Evolutionary conservation across 345 rosid genomes (phyloP), one percentile per base, ranked within the genome.

Genomic region (Rhizophora mangle): DNA sequence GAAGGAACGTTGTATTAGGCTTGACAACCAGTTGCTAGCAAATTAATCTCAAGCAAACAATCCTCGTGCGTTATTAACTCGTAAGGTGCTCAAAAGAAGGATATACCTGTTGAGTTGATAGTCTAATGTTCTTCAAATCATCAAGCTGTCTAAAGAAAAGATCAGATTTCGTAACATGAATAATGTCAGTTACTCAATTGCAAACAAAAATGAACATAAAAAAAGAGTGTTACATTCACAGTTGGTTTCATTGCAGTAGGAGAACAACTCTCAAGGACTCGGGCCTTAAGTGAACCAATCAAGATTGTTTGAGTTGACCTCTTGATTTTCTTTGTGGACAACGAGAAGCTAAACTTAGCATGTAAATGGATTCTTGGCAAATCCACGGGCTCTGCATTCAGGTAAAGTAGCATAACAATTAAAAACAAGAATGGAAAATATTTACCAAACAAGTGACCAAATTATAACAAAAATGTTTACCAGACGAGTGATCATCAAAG

Each of bases 281-380:
- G 77, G 37, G 37, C 74, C 71, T 74, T 86, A 13, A 52, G 71
- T 65, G 86, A 80, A 58, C 85, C 78, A 68, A 60, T 46, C 70
- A 31, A 24, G 24, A 24, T 63, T 58, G 78, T 64, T 66, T 70
- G 86, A 53, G 64, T 65, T 54, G 57, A 66, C 73, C 75, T 74
- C 43, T 73, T 76, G 64, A 15, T 29, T 76, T 77, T 86, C 79
- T 69, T 89, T 9, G 75, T 75, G 65, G 84, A 73, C 76, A 81
- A 56, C 89, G 83, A 71, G 91, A 88, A 49, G 96, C 98, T 68
- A 89, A 81, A 69, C 76, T 89, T 32, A 84, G 65, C 83, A 92
- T 83, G 74, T 76, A 76, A 53, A 82, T 47, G n/a, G 94, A 92
- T 69, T 89, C 94, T 84, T 85, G 96, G 86, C 92, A 88, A 64